These are phyloP conservation scores for Puccinia brachypodii DNA, from an alignment of 1,284 basidiomycete species.

Conservation along the genomic window DNA sequence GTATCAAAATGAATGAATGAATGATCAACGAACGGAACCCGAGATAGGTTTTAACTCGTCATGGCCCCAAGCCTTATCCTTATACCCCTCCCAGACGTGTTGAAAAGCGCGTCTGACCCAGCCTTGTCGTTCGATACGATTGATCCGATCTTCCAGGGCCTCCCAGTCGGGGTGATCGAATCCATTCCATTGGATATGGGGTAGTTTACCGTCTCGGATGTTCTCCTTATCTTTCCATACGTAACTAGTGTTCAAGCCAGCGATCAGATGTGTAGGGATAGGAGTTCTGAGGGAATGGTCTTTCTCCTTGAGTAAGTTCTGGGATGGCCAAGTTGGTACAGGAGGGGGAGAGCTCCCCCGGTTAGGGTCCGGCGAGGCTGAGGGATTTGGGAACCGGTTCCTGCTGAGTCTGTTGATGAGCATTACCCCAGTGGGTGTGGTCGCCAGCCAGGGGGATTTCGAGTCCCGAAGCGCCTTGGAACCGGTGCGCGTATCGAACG, in stretches of 20 bases:
- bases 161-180: slow-evolving; percentile 15
- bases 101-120: slow-evolving; percentile 30
- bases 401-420: slow-evolving; percentile 1
- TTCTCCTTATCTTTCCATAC: background rate
- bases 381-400: slow-evolving; percentile 3
- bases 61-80: slow-evolving; percentile 24
- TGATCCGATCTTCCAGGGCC: background rate
- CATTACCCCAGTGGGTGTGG: background rate
- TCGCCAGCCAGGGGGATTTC: background rate
- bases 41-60: slow-evolving; percentile 37
- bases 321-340: background rate
- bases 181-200: slow-evolving; percentile 4
- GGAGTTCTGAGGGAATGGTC: background rate
- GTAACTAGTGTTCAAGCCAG: slow-evolving; percentile 1
- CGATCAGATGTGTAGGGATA: background rate
- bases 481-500: background rate
- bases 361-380: background rate
- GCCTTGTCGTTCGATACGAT: background rate
- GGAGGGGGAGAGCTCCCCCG: slow-evolving; percentile 15
- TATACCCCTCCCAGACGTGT: slow-evolving; percentile 40
- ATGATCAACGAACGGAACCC: background rate
- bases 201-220: background rate
- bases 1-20: no score
- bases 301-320: background rate
- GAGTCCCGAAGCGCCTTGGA: slow-evolving; percentile 2